phyloP scores from a whole-genome alignment of 2,329 filamentous ascomycete genomes.

The Pseudogymnoascus sp. region DNA sequence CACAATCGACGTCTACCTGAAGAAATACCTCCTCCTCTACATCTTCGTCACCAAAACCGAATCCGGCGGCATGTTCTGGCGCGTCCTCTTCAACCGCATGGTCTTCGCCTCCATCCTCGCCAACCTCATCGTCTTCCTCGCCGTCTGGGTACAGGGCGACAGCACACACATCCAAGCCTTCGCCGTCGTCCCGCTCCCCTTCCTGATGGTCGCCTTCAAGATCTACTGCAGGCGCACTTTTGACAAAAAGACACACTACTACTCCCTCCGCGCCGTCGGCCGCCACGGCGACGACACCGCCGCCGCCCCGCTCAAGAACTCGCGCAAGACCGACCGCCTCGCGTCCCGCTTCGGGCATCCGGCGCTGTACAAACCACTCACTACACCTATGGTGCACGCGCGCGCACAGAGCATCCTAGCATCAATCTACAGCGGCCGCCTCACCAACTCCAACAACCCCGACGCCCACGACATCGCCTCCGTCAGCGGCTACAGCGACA shows the following conservation, averaged over 20 bases:
- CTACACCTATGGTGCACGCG: slow-evolving; percentile 90
- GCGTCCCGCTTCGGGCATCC: slow-evolving; percentile 81
- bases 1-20: slow-evolving; percentile 73
- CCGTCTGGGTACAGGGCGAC: slow-evolving; percentile 62
- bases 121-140: slow-evolving; percentile 68
- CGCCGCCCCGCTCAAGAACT: slow-evolving; percentile 36
- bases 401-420: slow-evolving; percentile 80
- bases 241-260: slow-evolving; percentile 74
- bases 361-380: slow-evolving; percentile 77
- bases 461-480: slow-evolving; percentile 47
- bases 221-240: slow-evolving; percentile 68
- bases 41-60: slow-evolving; percentile 96
- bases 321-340: slow-evolving; percentile 56
- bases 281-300: slow-evolving; percentile 38
- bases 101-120: slow-evolving; percentile 72
- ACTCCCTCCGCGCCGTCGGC: slow-evolving; percentile 53
- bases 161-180: slow-evolving; percentile 50
- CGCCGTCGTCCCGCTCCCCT: slow-evolving; percentile 62
- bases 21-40: slow-evolving; percentile 92
- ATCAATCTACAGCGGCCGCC: slow-evolving; percentile 75
- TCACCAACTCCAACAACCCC: slow-evolving; percentile 56
- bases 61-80: slow-evolving; percentile 89
- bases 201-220: slow-evolving; percentile 79
- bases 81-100: slow-evolving; percentile 84
- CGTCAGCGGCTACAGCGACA: slow-evolving; percentile 71